Percentiles rank a stretch among this genome's conserved stretches.
phyloP scores from a whole-genome alignment of 306 rosid species.

The Herpetospermum pedunculosum region DNA sequence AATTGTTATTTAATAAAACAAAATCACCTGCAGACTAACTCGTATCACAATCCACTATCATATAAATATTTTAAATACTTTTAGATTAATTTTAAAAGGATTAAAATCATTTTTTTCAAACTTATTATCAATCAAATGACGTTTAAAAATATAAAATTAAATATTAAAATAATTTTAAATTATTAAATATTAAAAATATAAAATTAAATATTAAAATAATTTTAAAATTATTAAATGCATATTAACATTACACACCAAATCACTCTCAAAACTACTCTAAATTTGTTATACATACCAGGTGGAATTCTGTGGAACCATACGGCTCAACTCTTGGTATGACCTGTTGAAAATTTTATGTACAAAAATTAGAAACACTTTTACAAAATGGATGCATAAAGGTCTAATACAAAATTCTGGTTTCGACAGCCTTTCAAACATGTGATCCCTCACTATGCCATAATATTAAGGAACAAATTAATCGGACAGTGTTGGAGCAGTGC shows the following conservation, averaged over 20 bases:
- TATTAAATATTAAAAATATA: too few species aligned
- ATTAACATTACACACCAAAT: too few species aligned
- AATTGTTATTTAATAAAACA: not conserved
- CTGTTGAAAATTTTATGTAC: constrained; percentile 12
- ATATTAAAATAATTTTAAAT: too few species aligned
- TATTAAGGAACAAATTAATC: not conserved
- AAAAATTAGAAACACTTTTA: constrained; percentile 6
- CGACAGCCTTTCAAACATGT: not conserved
- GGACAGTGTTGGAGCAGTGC: not conserved
- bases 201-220: too few species aligned
- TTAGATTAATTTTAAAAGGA: too few species aligned
- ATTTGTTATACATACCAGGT: constrained; percentile 40
- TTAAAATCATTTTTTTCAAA: too few species aligned
- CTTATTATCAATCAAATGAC: too few species aligned
- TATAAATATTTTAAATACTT: too few species aligned
- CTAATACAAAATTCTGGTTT: not conserved
- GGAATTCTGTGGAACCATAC: constrained; percentile 28
- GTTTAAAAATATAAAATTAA: too few species aligned
- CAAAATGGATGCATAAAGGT: not conserved
- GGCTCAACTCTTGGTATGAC: constrained; percentile 26
- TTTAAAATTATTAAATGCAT: too few species aligned
- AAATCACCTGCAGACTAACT: not conserved
- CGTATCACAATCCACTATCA: not conserved
- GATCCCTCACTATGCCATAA: not conserved
- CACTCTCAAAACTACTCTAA: too few species aligned